These are phyloP conservation scores for Murraya paniculata DNA, from an alignment of 345 rosid species.

Conservation along the genomic window DNA sequence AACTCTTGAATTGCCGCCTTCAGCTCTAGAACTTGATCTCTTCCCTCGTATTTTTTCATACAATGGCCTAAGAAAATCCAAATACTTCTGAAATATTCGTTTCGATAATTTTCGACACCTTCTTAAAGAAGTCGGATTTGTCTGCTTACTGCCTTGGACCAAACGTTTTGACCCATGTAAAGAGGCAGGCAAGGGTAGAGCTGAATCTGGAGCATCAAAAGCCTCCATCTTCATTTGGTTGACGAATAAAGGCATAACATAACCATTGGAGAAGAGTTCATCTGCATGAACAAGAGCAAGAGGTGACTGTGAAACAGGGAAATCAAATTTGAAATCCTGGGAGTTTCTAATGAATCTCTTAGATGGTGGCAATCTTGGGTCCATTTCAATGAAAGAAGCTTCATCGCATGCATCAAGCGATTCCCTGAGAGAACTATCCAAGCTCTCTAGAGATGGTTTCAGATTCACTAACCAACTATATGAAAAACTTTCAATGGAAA, in stretches of 20 bases:
- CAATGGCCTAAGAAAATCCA: slow-evolving; percentile 69
- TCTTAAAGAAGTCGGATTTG: slow-evolving; percentile 39
- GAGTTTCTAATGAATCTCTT: slow-evolving; percentile 68
- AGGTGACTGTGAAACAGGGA: slow-evolving; percentile 55
- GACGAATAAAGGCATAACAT: slow-evolving; percentile 58
- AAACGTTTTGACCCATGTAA: slow-evolving; percentile 24
- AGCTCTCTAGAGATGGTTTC: slow-evolving; percentile 57
- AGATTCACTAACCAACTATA: slow-evolving; percentile 85
- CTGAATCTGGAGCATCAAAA: slow-evolving; percentile 26
- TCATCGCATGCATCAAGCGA: slow-evolving; percentile 65
- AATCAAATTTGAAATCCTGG: slow-evolving; percentile 78
- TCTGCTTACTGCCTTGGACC: slow-evolving; percentile 20
- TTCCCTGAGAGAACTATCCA: slow-evolving; percentile 42
- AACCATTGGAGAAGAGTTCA: slow-evolving; percentile 80
- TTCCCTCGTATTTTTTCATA: slow-evolving; percentile 49
- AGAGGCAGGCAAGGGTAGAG: slow-evolving; percentile 24
- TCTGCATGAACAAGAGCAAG: slow-evolving; percentile 71
- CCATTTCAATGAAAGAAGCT: slow-evolving; percentile 92
- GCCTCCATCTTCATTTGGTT: slow-evolving; percentile 42
- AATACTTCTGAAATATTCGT: slow-evolving; percentile 58
- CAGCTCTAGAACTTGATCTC: slow-evolving; percentile 36
- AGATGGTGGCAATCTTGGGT: slow-evolving; percentile 88
- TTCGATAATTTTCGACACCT: slow-evolving; percentile 57
- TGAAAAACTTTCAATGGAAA: slow-evolving; percentile 91
- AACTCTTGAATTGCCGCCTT: slow-evolving; percentile 31